These are phyloP conservation scores for Omphalotus guepiniiformis DNA, from an alignment of 768 basidiomycete species.

Conservation along the genomic window DNA sequence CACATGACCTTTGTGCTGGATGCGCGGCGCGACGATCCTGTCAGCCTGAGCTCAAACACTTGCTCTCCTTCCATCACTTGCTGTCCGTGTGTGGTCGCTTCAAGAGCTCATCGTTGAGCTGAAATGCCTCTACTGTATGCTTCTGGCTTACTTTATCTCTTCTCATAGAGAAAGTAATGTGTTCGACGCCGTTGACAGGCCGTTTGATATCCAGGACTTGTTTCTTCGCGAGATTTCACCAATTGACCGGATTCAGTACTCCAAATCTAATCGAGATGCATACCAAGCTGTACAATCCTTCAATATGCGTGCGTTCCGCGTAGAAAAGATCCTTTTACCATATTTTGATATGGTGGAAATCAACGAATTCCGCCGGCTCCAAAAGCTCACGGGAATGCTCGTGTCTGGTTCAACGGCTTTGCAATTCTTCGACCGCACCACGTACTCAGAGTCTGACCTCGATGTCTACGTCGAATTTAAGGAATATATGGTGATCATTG, in stretches of 20 bases:
- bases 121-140: too few relatives aligned
- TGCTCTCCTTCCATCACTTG: too few relatives aligned
- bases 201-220: not conserved
- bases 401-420: slow-evolving; percentile 52
- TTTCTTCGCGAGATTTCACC: not conserved
- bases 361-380: slow-evolving; percentile 34
- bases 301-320: slow-evolving; percentile 26
- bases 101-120: too few relatives aligned
- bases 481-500: slow-evolving; percentile 25
- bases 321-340: slow-evolving; percentile 29
- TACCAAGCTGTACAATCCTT: not conserved
- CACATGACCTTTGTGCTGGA: too few relatives aligned
- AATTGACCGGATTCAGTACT: not conserved
- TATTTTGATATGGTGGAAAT: slow-evolving; percentile 27
- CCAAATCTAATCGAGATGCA: not conserved
- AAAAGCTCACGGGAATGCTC: slow-evolving; percentile 37
- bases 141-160: too few relatives aligned
- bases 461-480: slow-evolving; percentile 42
- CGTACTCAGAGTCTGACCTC: slow-evolving; percentile 44
- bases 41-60: too few relatives aligned
- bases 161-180: too few relatives aligned
- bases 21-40: too few relatives aligned
- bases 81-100: too few relatives aligned
- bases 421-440: slow-evolving; percentile 44
- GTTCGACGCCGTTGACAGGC: not conserved